These are phyloP conservation scores for Sporisorium iseilematis-ciliati DNA, from an alignment of 1,284 basidiomycete genomes.

Conservation along the genomic window DNA sequence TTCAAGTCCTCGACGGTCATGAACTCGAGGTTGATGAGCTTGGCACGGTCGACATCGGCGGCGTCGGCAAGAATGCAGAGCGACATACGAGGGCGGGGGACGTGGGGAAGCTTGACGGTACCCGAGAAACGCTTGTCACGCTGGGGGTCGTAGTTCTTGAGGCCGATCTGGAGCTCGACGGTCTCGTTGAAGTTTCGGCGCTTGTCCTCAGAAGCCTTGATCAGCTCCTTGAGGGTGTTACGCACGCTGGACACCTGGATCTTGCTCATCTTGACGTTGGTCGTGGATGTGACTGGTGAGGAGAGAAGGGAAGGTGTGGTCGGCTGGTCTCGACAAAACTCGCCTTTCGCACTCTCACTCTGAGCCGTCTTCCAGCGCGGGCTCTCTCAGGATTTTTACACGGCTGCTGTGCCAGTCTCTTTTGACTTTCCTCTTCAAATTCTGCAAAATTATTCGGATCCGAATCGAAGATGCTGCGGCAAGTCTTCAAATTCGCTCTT, in stretches of 20 bases:
- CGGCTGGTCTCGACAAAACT: slow-evolving; percentile 14
- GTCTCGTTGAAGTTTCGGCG: slow-evolving; percentile 69
- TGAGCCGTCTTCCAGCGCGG: background rate
- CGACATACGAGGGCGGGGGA: slow-evolving; percentile 98
- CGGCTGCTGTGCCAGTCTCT: background rate
- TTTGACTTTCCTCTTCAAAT: slow-evolving; percentile 1
- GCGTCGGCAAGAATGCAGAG: slow-evolving; percentile 99
- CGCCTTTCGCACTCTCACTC: background rate
- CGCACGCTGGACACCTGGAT: slow-evolving; percentile 68
- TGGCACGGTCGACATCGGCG: slow-evolving; percentile 97
- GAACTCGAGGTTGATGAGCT: slow-evolving; percentile 93
- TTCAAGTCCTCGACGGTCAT: slow-evolving; percentile 99
- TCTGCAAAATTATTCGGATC: slow-evolving; percentile 23
- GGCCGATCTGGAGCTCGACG: slow-evolving; percentile 70
- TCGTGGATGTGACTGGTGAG: slow-evolving; percentile 32
- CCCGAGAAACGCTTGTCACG: slow-evolving; percentile 70
- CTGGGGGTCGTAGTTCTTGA: slow-evolving; percentile 70
- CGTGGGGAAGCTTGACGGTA: slow-evolving; percentile 83
- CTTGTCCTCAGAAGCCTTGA: slow-evolving; percentile 68
- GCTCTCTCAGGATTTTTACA: background rate
- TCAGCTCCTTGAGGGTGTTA: slow-evolving; percentile 64
- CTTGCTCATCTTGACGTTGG: slow-evolving; percentile 54
- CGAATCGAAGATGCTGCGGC: slow-evolving; percentile 36
- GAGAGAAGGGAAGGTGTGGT: slow-evolving; percentile 3
- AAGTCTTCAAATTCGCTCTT: background rate